Evolutionary conservation across 768 basidiomycete genomes (phyloP).

Genomic region (Galerina sulciceps): DNA sequence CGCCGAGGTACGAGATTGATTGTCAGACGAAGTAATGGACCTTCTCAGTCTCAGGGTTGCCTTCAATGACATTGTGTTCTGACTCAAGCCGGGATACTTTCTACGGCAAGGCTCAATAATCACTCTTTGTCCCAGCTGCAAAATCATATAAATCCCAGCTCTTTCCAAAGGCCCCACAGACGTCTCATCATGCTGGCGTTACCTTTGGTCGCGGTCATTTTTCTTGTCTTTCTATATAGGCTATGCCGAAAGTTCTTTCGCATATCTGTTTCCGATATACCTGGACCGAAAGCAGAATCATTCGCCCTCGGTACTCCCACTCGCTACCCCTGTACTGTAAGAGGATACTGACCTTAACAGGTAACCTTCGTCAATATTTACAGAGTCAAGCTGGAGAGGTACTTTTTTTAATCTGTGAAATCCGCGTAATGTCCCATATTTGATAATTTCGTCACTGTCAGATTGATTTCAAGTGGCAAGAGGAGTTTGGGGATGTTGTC

Average conservation of each 20-base stretch:
- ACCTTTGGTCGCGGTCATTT: neutral
- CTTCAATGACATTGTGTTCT: too few species aligned
- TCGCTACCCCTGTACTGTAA: neutral
- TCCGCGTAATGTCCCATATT: conserved; percentile 12
- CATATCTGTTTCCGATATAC: conserved; percentile 36
- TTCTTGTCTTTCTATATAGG: conserved; percentile 21
- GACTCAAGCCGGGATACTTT: too few species aligned
- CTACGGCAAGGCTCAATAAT: too few species aligned
- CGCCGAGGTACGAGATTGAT: too few species aligned
- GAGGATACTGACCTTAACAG: conserved; percentile 12
- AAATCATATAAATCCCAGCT: too few species aligned
- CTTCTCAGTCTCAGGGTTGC: too few species aligned
- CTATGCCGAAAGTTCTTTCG: conserved; percentile 35
- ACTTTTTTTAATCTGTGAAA: conserved; percentile 5
- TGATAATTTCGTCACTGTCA: conserved; percentile 15
- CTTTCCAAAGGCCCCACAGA: neutral
- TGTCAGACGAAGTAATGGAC: too few species aligned
- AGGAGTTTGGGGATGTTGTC: conserved; percentile 44
- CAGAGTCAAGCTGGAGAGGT: conserved; percentile 39
- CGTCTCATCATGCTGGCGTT: neutral
- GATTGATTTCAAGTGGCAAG: conserved; percentile 50
- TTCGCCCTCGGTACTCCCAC: conserved; percentile 41
- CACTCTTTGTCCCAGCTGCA: too few species aligned
- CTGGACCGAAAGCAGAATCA: conserved; percentile 38
- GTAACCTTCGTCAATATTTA: conserved; percentile 32